These are phyloP conservation scores for Roridomyces roridus DNA, from an alignment of 768 basidiomycete genomes.

Conservation along the genomic window DNA sequence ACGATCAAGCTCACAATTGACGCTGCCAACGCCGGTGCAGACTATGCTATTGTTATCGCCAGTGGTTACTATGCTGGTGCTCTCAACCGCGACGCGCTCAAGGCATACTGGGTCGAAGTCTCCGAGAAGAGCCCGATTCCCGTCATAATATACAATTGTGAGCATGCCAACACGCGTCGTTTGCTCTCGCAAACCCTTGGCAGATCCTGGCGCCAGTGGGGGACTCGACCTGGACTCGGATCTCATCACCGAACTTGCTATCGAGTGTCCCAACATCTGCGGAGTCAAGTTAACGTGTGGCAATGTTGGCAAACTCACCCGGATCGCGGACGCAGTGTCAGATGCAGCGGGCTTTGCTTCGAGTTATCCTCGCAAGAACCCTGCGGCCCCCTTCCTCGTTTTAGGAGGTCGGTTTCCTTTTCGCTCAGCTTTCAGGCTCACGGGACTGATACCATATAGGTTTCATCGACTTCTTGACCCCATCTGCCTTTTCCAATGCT, in stretches of 20 bases:
- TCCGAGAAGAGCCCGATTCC: conserved; percentile 84
- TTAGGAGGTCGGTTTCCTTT: too few relatives aligned
- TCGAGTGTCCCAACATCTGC: conserved; percentile 74
- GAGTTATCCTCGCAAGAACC: conserved; percentile 70
- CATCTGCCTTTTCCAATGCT: conserved; percentile 73
- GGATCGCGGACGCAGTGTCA: conserved; percentile 76
- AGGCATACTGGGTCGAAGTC: conserved; percentile 80
- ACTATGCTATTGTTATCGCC: conserved; percentile 84
- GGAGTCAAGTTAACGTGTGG: conserved; percentile 96
- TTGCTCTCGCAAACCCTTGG: conserved; percentile 18
- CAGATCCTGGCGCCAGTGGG: conserved; percentile 86
- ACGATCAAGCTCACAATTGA: conserved; percentile 77
- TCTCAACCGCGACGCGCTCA: conserved; percentile 73
- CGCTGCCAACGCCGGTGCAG: conserved; percentile 86
- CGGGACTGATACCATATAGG: too few relatives aligned
- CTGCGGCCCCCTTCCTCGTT: conserved; percentile 77
- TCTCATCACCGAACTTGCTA: conserved; percentile 80
- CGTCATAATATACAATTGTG: conserved; percentile 89
- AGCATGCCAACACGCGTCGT: conserved; percentile 33
- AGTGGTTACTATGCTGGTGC: conserved; percentile 89
- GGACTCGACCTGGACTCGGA: conserved; percentile 94
- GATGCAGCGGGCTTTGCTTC: conserved; percentile 54
- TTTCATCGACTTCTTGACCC: conserved; percentile 82
- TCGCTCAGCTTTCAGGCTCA: too few relatives aligned
- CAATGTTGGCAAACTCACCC: conserved; percentile 89